Evolutionary conservation across 805 yeast species (phyloP), one percentile per base, ranked within the genome.

Genomic region (Ogataea zsoltii): DNA sequence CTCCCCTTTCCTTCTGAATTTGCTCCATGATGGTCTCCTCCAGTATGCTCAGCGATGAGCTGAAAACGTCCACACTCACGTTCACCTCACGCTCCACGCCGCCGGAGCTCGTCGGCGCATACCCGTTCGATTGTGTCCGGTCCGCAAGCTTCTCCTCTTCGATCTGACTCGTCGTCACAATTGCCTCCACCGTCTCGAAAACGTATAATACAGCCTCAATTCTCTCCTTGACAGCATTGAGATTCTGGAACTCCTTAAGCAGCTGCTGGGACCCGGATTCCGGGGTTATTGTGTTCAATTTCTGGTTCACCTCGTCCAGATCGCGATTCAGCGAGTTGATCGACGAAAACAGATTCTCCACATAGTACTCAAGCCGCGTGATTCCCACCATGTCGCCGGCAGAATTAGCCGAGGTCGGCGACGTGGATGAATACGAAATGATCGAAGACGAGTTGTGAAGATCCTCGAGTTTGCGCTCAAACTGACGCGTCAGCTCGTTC

Each of bases 301-400:
- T 55, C 17, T 28, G 18, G 21, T 63, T 63, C 19, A 71, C 63
- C 4, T 58, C 59, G 0, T 49, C 46, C 16, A 82, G 57, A 45
- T 81, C 83, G 5, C 71, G 69, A 37, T 79, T 75, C 32, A 85
- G 60, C 2, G 86, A 71, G 34, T 76, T 70, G 18, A 83, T 76
- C 0, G 88, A 76, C 42, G 80, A 76, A 13, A 77, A 72, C 38
- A 85, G 63, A 0, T 83, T 76, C 35, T 82, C 85, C 34, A 82
- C 66, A 57, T 83, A 84, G 61, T 84, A 84, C 52, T 83, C 85
- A 38, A 85, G 64, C 48, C 88, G 71, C 9, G 85, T 76, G 1
- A 80, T 72, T 7, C 77, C 76, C 23, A 61, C 57, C 17, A 66
- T 39, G 2, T 36, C 42, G 10, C 40, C 33, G 12, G 38, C 23